Conservation (phyloP, 768 basidiomycete genomes). For the Lentinula sp. region DNA sequence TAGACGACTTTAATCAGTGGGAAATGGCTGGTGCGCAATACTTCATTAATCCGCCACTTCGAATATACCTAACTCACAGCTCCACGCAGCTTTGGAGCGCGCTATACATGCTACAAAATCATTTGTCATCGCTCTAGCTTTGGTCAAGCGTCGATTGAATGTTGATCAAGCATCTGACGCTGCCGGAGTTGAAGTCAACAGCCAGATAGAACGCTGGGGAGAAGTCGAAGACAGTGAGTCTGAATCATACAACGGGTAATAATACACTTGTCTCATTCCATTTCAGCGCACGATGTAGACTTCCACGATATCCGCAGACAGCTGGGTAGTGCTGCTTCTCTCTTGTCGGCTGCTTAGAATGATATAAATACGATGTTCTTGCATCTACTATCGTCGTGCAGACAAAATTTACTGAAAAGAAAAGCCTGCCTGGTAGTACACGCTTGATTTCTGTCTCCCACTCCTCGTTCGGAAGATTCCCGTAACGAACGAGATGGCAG, state of each 20-base stretch:
- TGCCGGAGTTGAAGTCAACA: constrained; percentile 87
- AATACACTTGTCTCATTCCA: constrained; percentile 7
- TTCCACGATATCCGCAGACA: constrained; percentile 88
- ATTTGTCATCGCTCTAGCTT: constrained; percentile 79
- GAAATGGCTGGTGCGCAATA: constrained; percentile 77
- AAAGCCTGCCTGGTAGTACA: neutral
- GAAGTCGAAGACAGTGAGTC: constrained; percentile 97
- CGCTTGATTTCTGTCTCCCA: neutral
- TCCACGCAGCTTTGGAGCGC: constrained; percentile 75
- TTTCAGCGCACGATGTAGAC: constrained; percentile 93
- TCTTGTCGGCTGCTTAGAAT: constrained; percentile 29
- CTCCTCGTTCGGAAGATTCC: neutral
- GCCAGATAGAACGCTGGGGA: constrained; percentile 98
- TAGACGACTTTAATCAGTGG: constrained; percentile 71
- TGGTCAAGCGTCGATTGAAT: constrained; percentile 69
- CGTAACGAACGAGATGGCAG: neutral
- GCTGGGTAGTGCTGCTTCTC: constrained; percentile 72
- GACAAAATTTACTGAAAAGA: neutral
- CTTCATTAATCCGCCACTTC: neutral
- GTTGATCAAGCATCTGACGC: constrained; percentile 83
- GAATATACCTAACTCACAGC: neutral
- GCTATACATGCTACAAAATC: constrained; percentile 88
- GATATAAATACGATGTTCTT: neutral
- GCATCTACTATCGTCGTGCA: neutral
- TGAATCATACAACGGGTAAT: neutral